Evolutionary conservation across 495 filamentous ascomycete genomes (phyloP).

Genomic region (Aspergillus incahuasiensis): DNA sequence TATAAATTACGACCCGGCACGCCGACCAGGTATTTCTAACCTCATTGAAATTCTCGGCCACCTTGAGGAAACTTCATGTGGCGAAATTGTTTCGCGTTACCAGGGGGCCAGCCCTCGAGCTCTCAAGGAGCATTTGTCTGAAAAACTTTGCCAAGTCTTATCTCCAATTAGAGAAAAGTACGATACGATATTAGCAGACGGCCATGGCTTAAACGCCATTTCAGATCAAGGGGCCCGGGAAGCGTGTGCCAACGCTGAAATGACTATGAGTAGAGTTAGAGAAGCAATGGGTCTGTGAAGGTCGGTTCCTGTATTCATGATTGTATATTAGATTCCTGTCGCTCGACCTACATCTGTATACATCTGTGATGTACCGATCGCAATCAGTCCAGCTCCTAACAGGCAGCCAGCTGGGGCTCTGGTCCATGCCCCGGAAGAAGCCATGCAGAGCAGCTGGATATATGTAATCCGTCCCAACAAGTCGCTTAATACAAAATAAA

Average conservation of each 20-base stretch:
- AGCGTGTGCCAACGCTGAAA: slow-evolving; percentile 59
- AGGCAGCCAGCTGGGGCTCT: no score
- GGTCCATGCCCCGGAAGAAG: no score
- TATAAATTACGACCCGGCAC: slow-evolving; percentile 66
- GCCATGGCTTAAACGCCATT: slow-evolving; percentile 53
- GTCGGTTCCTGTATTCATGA: neutral
- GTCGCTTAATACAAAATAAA: no score
- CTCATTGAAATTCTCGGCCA: slow-evolving; percentile 71
- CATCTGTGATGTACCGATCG: neutral
- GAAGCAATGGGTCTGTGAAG: slow-evolving; percentile 56
- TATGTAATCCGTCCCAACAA: no score
- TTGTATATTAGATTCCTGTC: neutral
- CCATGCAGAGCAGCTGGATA: no score
- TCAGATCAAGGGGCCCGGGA: slow-evolving; percentile 53
- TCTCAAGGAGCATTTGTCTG: slow-evolving; percentile 62
- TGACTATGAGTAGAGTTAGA: slow-evolving; percentile 63
- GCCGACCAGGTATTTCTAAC: slow-evolving; percentile 81
- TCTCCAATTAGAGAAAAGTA: slow-evolving; percentile 59
- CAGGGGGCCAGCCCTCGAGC: slow-evolving; percentile 47
- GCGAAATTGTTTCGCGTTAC: slow-evolving; percentile 53
- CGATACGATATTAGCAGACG: slow-evolving; percentile 42
- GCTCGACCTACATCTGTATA: neutral
- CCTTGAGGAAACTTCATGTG: slow-evolving; percentile 49
- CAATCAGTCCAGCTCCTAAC: no score
- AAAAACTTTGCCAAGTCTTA: slow-evolving; percentile 52